phyloP scores from a whole-genome alignment of 805 yeast genomes.

The Sungouiella thailandica region DNA sequence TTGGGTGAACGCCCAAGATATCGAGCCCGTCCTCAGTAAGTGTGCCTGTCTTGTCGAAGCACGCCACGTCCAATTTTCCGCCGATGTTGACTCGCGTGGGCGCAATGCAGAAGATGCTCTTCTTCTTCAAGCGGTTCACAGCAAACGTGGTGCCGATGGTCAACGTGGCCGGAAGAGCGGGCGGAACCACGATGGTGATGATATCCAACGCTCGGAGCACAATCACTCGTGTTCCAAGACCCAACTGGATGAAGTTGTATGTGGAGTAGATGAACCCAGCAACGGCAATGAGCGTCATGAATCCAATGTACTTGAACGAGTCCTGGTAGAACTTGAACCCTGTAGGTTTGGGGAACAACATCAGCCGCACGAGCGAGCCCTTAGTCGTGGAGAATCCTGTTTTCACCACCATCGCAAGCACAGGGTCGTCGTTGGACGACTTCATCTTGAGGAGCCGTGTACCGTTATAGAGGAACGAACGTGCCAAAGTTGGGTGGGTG shows the following conservation, averaged over 20 bases:
- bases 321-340: slow-evolving; percentile 92
- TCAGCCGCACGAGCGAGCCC: slow-evolving; percentile 88
- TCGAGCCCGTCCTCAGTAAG: slow-evolving; percentile 95
- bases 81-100: slow-evolving; percentile 96
- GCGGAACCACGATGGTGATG: slow-evolving; percentile 96
- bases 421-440: slow-evolving; percentile 66
- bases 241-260: slow-evolving; percentile 71
- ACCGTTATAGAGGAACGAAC: slow-evolving; percentile 79
- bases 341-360: slow-evolving; percentile 93
- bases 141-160: slow-evolving; percentile 97
- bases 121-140: slow-evolving; percentile 59
- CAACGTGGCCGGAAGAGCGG: slow-evolving; percentile 95
- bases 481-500: slow-evolving; percentile 61
- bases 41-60: slow-evolving; percentile 97
- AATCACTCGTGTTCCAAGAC: slow-evolving; percentile 64
- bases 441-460: slow-evolving; percentile 84
- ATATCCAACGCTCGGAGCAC: slow-evolving; percentile 87
- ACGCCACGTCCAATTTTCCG: slow-evolving; percentile 83
- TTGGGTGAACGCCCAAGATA: slow-evolving; percentile 56
- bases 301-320: slow-evolving; percentile 93
- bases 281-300: slow-evolving; percentile 82
- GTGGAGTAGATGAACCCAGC: slow-evolving; percentile 84
- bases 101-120: slow-evolving; percentile 79
- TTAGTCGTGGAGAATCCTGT: slow-evolving; percentile 96
- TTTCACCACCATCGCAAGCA: slow-evolving; percentile 79